These are phyloP conservation scores for Metarhizium brunneum DNA, from an alignment of 2,329 filamentous ascomycete genomes.

Conservation along the genomic window DNA sequence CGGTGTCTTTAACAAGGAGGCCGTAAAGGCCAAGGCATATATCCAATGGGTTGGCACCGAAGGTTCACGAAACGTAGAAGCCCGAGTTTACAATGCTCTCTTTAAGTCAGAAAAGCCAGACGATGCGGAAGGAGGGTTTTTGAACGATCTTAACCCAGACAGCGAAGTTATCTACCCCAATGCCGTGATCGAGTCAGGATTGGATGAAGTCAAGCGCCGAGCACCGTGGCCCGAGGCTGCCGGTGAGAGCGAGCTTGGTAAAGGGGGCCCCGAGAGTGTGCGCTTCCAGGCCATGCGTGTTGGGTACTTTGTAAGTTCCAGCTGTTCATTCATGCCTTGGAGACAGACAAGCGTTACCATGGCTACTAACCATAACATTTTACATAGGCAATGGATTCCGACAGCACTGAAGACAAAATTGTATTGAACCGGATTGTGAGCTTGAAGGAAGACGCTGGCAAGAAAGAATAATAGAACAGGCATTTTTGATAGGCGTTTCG, in stretches of 20 bases:
- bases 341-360: not conserved
- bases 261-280: conserved; percentile 61
- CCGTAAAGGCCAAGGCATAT: conserved; percentile 66
- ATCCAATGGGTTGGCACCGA: conserved; percentile 80
- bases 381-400: conserved; percentile 58
- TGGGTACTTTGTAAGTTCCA: conserved; percentile 61
- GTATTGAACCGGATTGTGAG: conserved; percentile 88
- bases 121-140: conserved; percentile 67
- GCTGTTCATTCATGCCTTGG: not conserved
- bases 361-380: conserved; percentile 4
- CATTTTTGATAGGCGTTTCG: not conserved
- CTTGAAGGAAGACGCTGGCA: conserved; percentile 78
- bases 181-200: conserved; percentile 74
- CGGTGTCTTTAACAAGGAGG: conserved; percentile 58
- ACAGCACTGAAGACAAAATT: conserved; percentile 69
- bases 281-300: conserved; percentile 88
- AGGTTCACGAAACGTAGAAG: conserved; percentile 60
- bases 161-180: conserved; percentile 72
- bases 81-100: conserved; percentile 69
- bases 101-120: conserved; percentile 84
- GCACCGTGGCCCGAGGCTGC: conserved; percentile 78
- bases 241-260: conserved; percentile 55
- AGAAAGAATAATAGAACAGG: conserved; percentile 25
- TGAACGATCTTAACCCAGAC: conserved; percentile 75
- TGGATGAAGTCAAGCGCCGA: conserved; percentile 62